Percentiles rank a stretch among this genome's conserved stretches.
Evolutionary conservation across 768 basidiomycete species (phyloP).

Genomic region (Lentinula lateritia): DNA sequence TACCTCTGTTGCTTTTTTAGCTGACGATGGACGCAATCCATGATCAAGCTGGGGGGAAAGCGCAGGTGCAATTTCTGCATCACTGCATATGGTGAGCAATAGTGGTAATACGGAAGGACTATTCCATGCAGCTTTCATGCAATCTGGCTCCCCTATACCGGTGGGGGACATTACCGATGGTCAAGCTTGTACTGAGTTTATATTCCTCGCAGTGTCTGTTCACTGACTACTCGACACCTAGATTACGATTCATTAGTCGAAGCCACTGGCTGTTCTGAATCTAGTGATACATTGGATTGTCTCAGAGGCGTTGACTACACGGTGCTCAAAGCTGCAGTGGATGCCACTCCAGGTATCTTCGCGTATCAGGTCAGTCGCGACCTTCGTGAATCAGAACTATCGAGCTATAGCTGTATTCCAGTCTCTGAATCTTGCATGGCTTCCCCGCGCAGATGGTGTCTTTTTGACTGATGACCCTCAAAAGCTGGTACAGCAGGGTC

Average conservation of each 20-base stretch:
- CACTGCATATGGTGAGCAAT: constrained; percentile 45
- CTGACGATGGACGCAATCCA: not conserved
- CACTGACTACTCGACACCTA: not conserved
- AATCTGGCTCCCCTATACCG: constrained; percentile 43
- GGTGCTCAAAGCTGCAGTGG: constrained; percentile 34
- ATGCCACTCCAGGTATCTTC: constrained; percentile 35
- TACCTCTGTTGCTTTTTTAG: not conserved
- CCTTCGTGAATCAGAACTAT: not conserved
- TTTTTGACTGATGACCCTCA: constrained; percentile 41
- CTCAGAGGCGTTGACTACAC: constrained; percentile 33
- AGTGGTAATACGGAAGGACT: constrained; percentile 38
- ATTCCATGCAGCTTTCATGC: constrained; percentile 48
- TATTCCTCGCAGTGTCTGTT: constrained; percentile 7
- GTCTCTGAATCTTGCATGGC: constrained; percentile 39
- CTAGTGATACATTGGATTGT: constrained; percentile 38
- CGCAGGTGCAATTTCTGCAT: constrained; percentile 47
- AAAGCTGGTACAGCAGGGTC: constrained; percentile 33
- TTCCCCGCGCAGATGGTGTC: constrained; percentile 45
- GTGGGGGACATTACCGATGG: constrained; percentile 38
- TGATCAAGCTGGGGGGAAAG: constrained; percentile 32
- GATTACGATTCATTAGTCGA: constrained; percentile 39
- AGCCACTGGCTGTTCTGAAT: constrained; percentile 32
- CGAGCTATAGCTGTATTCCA: constrained; percentile 8
- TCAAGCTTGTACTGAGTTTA: constrained; percentile 24
- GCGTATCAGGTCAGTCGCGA: constrained; percentile 31